Evolutionary conservation across 305 asterid genomes (phyloP).

Genomic region (Fraxinus sp.): DNA sequence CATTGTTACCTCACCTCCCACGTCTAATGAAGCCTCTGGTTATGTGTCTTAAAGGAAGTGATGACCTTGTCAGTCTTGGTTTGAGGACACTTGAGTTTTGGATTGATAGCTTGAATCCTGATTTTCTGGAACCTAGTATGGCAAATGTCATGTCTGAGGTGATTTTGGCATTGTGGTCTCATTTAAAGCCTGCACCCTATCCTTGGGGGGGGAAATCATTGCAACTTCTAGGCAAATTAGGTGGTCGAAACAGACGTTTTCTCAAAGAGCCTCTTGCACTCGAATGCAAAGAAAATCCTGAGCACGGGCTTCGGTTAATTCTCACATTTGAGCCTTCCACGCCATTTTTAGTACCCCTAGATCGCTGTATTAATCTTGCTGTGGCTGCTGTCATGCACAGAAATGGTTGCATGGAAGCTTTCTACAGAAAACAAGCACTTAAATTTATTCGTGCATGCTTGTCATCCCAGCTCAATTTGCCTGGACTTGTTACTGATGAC

Average conservation of each 20-base stretch:
- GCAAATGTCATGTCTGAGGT: conserved; percentile 99
- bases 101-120: conserved; percentile 99
- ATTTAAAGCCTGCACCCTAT: conserved; percentile 91
- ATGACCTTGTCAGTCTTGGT: conserved; percentile 89
- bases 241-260: conserved; percentile 98
- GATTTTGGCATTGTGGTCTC: conserved; percentile 97
- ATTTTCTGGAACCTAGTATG: conserved; percentile 98
- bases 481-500: conserved; percentile 79
- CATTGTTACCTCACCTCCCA: conserved; percentile 90
- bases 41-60: conserved; percentile 95
- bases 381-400: conserved; percentile 91
- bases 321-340: conserved; percentile 98
- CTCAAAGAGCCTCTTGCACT: conserved; percentile 97
- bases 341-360: conserved; percentile 94
- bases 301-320: conserved; percentile 94
- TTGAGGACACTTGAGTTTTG: conserved; percentile 98
- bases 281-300: conserved; percentile 98
- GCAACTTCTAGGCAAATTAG: conserved; percentile 97
- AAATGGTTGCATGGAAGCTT: conserved; percentile 63
- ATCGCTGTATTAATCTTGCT: conserved; percentile 96
- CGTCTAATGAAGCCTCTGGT: conserved; percentile 98
- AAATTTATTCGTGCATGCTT: conserved; percentile 91
- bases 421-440: conserved; percentile 86
- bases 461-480: conserved; percentile 94
- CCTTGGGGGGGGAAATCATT: conserved; percentile 95